These are phyloP conservation scores for Gentiana macrophylla DNA, from an alignment of 257 asterid species.

Conservation along the genomic window DNA sequence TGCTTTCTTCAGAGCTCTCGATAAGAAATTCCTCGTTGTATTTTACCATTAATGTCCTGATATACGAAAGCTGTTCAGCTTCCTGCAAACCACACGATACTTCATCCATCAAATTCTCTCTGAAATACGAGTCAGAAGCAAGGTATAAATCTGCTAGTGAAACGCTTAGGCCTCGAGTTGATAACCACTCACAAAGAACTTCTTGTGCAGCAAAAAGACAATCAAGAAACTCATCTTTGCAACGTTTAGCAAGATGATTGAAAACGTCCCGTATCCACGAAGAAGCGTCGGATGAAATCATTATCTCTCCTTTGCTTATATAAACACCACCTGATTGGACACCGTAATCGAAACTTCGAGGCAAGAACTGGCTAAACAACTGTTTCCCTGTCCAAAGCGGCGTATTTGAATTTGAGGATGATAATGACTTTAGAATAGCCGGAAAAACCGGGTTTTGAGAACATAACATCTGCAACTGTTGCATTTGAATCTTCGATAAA, in stretches of 20 bases:
- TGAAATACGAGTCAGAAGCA: constrained; percentile 42
- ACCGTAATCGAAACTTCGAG: constrained; percentile 43
- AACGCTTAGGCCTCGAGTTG: constrained; percentile 72
- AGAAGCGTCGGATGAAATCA: constrained; percentile 47
- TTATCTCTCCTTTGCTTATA: constrained; percentile 59
- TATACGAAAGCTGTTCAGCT: constrained; percentile 55
- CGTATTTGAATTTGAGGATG: constrained; percentile 6
- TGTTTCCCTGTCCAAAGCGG: constrained; percentile 84
- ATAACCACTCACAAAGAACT: constrained; percentile 81
- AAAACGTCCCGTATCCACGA: constrained; percentile 67
- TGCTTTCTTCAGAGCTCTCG: constrained; percentile 36
- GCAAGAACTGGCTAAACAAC: constrained; percentile 60
- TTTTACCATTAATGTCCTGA: constrained; percentile 47
- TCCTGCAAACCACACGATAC: constrained; percentile 62
- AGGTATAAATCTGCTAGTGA: constrained; percentile 77
- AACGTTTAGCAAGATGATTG: constrained; percentile 40
- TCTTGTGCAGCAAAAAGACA: constrained; percentile 55
- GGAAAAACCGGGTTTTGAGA: constrained; percentile 32
- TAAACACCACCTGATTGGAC: constrained; percentile 35
- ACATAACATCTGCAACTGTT: constrained; percentile 84
- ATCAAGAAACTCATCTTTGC: constrained; percentile 34
- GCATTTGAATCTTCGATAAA: constrained; percentile 54
- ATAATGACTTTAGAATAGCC: constrained; percentile 32
- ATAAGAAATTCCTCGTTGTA: constrained; percentile 40
- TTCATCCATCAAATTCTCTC: constrained; percentile 55